Conservation (phyloP, 2,329 filamentous ascomycete genomes). For the Pseudogymnoascus sp. region DNA sequence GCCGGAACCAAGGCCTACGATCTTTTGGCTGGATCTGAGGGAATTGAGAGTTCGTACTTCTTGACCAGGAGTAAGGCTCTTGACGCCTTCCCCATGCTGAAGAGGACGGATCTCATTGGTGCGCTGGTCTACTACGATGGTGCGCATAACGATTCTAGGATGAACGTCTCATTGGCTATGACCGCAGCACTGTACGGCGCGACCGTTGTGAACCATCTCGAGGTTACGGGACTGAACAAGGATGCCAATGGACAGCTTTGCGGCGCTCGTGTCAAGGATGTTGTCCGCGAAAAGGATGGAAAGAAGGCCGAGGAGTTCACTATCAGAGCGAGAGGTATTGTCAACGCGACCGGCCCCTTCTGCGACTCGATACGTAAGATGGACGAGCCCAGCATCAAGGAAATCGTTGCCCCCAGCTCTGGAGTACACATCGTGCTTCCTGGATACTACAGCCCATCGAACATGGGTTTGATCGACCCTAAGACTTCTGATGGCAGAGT, state of each 20-base stretch:
- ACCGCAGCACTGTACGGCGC: constrained; percentile 74
- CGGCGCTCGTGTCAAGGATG: constrained; percentile 62
- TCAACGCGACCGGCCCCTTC: constrained; percentile 81
- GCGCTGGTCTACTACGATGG: constrained; percentile 83
- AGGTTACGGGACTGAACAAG: constrained; percentile 66
- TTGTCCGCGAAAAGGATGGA: constrained; percentile 55
- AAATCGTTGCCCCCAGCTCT: constrained; percentile 73
- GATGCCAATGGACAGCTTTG: constrained; percentile 60
- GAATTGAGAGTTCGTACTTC: constrained; percentile 80
- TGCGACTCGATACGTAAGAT: constrained; percentile 75
- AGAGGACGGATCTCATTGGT: constrained; percentile 64
- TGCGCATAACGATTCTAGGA: constrained; percentile 81
- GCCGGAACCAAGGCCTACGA: constrained; percentile 71
- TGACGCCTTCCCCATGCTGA: constrained; percentile 78
- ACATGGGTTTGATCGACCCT: constrained; percentile 79
- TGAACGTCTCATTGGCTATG: constrained; percentile 80
- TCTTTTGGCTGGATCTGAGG: constrained; percentile 70
- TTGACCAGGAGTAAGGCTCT: constrained; percentile 72
- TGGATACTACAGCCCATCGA: constrained; percentile 70
- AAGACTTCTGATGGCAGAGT: constrained; percentile 76
- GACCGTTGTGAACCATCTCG: constrained; percentile 70
- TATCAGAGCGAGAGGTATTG: constrained; percentile 67
- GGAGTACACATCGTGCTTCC: constrained; percentile 78
- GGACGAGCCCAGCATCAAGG: constrained; percentile 59
- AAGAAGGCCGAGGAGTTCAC: constrained; percentile 51